phyloP scores from a whole-genome alignment of 192 early-diverging fungal genomes.

The Umbelopsis vinacea region DNA sequence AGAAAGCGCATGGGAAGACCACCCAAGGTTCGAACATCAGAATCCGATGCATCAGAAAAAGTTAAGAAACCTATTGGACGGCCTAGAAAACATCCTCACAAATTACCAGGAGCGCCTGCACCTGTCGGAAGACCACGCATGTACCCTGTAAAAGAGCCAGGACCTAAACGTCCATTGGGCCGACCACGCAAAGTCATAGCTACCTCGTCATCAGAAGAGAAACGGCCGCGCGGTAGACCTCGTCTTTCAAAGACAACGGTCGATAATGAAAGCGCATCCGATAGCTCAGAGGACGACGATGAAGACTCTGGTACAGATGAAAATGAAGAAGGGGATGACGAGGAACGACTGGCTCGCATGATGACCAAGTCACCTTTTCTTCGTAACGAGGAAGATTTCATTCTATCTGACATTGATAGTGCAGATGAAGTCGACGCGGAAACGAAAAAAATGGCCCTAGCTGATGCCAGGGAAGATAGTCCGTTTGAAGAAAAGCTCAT shows the following conservation, averaged over 20 bases:
- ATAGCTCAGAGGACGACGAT: neutral
- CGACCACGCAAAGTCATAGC: neutral
- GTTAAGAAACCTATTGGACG: neutral
- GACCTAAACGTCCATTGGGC: neutral
- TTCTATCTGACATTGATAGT: neutral
- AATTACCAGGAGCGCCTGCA: neutral
- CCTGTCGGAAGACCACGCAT: neutral
- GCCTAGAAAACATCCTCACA: neutral
- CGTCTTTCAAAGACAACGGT: neutral
- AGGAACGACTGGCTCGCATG: neutral
- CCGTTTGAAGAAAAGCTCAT: neutral
- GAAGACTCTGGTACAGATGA: neutral
- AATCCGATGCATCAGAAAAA: neutral
- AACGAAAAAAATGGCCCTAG: neutral
- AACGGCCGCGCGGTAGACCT: no score
- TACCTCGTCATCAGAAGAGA: neutral
- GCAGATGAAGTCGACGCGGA: conserved; percentile 1
- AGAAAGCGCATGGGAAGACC: neutral
- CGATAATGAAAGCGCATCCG: neutral
- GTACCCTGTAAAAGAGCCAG: neutral
- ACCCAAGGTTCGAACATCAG: neutral
- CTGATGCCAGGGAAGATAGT: neutral
- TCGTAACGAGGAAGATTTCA: neutral
- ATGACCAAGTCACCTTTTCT: neutral
- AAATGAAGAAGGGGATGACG: neutral